A percentile compares a stretch with the other conserved stretches of the same genome.
Evolutionary conservation across 2,329 filamentous ascomycete species (phyloP).

Genomic region (Penicillium brasilianum): DNA sequence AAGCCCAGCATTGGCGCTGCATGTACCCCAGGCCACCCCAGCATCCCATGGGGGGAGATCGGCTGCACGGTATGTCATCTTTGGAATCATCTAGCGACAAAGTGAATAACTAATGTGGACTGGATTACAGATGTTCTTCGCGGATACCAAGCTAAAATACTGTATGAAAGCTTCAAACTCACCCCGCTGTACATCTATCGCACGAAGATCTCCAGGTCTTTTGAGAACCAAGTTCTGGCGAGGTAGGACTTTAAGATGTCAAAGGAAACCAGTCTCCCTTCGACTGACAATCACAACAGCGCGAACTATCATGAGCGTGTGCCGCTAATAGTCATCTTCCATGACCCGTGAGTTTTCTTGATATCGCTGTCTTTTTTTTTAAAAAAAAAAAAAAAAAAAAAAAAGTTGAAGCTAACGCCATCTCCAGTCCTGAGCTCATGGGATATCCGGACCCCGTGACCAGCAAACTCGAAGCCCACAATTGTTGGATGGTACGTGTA

Average conservation of each 20-base stretch:
- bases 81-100: neutral
- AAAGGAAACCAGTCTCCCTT: neutral
- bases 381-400: too few species aligned
- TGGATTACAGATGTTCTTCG: slow-evolving; percentile 71
- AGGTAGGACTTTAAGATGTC: slow-evolving; percentile 56
- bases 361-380: neutral
- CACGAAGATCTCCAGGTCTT: slow-evolving; percentile 72
- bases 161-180: slow-evolving; percentile 78
- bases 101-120: slow-evolving; percentile 10
- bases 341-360: slow-evolving; percentile 73
- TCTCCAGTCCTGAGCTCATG: slow-evolving; percentile 68
- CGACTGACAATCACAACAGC: slow-evolving; percentile 41
- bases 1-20: slow-evolving; percentile 80
- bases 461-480: slow-evolving; percentile 77
- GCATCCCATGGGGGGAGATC: slow-evolving; percentile 48
- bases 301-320: slow-evolving; percentile 68
- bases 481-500: slow-evolving; percentile 79
- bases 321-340: slow-evolving; percentile 82
- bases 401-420: slow-evolving; percentile 15
- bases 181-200: slow-evolving; percentile 79
- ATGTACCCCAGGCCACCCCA: slow-evolving; percentile 68
- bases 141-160: slow-evolving; percentile 71
- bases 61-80: slow-evolving; percentile 63
- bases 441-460: slow-evolving; percentile 72
- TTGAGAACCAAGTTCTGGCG: slow-evolving; percentile 83